Evolutionary conservation across 2,329 filamentous ascomycete species (phyloP).

Genomic region (Rutstroemia sp.): DNA sequence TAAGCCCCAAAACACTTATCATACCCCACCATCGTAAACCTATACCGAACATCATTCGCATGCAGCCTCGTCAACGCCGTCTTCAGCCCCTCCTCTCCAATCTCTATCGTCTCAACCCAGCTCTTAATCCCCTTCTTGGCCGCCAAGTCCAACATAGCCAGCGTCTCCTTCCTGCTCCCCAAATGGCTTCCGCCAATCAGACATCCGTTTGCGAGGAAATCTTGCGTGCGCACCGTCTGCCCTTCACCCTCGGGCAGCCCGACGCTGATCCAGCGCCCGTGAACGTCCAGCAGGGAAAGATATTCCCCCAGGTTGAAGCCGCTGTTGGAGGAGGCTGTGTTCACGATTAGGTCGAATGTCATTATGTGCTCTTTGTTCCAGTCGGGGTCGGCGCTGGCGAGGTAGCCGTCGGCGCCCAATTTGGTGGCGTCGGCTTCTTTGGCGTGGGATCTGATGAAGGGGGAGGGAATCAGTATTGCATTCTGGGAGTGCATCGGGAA

Average conservation of each 20-base stretch:
- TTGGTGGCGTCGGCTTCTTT: constrained; percentile 52
- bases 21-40: constrained; percentile 63
- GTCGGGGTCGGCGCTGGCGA: constrained; percentile 49
- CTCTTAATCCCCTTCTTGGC: constrained; percentile 61
- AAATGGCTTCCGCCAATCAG: constrained; percentile 66
- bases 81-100: constrained; percentile 61
- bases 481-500: not conserved
- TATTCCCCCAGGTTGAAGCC: constrained; percentile 64
- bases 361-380: constrained; percentile 51
- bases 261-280: constrained; percentile 73
- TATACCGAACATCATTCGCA: constrained; percentile 64
- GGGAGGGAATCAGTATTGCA: not conserved
- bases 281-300: constrained; percentile 72
- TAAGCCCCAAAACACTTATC: constrained; percentile 53
- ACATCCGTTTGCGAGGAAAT: constrained; percentile 67
- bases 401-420: constrained; percentile 54
- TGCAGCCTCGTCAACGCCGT: constrained; percentile 63
- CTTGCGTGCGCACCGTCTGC: constrained; percentile 63
- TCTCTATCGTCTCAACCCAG: constrained; percentile 67
- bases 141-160: constrained; percentile 65
- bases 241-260: constrained; percentile 73
- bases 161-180: constrained; percentile 61
- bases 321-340: constrained; percentile 61
- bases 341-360: constrained; percentile 71
- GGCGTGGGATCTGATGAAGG: constrained; percentile 34